Conservation (phyloP, 2,329 filamentous ascomycete genomes). For the Aspergillus hiratsukae region DNA sequence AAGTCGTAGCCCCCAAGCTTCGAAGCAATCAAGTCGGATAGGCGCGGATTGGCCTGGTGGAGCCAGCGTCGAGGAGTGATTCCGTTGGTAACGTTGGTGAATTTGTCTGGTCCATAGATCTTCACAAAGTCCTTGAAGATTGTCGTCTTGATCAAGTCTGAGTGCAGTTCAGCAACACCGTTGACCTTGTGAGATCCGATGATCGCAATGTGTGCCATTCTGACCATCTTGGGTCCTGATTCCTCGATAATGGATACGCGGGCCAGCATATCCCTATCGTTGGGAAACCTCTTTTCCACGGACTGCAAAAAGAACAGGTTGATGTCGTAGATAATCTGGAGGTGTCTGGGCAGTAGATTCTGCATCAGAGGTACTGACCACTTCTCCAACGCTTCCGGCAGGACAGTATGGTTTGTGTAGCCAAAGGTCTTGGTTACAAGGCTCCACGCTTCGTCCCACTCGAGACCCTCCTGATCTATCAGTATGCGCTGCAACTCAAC, state of each 20-base stretch:
- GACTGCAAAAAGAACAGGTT: constrained; percentile 88
- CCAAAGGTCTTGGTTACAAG: constrained; percentile 78
- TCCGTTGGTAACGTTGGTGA: constrained; percentile 97
- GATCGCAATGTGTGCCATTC: constrained; percentile 93
- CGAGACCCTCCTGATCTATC: constrained; percentile 80
- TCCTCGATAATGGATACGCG: constrained; percentile 98
- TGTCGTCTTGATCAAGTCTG: constrained; percentile 96
- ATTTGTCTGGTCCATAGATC: constrained; percentile 94
- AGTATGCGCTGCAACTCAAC: constrained; percentile 94
- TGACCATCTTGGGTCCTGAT: constrained; percentile 93
- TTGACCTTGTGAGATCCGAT: constrained; percentile 99
- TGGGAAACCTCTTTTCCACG: constrained; percentile 86
- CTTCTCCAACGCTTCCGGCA: constrained; percentile 95
- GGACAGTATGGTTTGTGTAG: constrained; percentile 97
- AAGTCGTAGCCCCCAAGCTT: constrained; percentile 81
- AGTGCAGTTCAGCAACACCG: constrained; percentile 94
- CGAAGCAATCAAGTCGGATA: constrained; percentile 87
- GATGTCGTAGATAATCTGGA: constrained; percentile 98
- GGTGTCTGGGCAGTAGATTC: constrained; percentile 84
- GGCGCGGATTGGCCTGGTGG: constrained; percentile 89
- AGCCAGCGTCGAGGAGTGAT: constrained; percentile 95
- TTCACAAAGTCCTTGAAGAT: constrained; percentile 98
- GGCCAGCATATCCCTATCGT: constrained; percentile 77
- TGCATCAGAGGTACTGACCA: constrained; percentile 94
- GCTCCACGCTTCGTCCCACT: constrained; percentile 89